Conservation (phyloP, 169 alveolate genomes). For the Amoebophrya sp. region DNA sequence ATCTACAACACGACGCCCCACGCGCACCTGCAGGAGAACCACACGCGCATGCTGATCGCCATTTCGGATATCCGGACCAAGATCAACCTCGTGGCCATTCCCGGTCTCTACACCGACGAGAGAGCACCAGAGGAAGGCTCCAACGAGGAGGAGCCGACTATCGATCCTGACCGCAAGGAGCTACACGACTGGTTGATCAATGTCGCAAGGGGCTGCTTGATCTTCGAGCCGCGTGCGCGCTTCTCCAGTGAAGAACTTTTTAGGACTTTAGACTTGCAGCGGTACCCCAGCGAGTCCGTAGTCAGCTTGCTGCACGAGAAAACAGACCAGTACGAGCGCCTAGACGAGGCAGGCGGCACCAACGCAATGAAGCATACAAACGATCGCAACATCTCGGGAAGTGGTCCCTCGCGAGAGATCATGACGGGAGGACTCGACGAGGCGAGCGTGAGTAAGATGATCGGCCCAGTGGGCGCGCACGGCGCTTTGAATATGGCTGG, state of each 20-base stretch:
- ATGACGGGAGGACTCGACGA: too few species aligned
- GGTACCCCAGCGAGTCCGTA: neutral
- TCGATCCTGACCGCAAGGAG: neutral
- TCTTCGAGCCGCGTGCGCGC: slow-evolving; percentile 11
- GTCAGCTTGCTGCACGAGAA: neutral
- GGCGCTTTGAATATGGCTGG: neutral
- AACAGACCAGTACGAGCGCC: neutral
- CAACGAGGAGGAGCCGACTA: too few species aligned
- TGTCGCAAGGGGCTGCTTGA: neutral
- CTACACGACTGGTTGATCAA: neutral
- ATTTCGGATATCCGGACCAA: neutral
- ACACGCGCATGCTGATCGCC: slow-evolving; percentile 4
- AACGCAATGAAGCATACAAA: neutral
- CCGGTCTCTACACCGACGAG: neutral
- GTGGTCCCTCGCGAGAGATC: neutral
- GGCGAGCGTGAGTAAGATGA: neutral
- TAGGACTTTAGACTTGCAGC: neutral
- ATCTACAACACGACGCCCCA: slow-evolving; percentile 8
- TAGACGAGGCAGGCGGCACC: neutral
- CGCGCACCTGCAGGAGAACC: slow-evolving; percentile 24
- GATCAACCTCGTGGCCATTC: neutral
- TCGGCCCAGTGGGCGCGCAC: neutral
- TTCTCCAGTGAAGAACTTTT: neutral
- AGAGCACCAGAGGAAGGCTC: neutral
- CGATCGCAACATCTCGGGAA: neutral